Conservation (phyloP, 176 grass and related monocot species). For the Oryza punctata region DNA sequence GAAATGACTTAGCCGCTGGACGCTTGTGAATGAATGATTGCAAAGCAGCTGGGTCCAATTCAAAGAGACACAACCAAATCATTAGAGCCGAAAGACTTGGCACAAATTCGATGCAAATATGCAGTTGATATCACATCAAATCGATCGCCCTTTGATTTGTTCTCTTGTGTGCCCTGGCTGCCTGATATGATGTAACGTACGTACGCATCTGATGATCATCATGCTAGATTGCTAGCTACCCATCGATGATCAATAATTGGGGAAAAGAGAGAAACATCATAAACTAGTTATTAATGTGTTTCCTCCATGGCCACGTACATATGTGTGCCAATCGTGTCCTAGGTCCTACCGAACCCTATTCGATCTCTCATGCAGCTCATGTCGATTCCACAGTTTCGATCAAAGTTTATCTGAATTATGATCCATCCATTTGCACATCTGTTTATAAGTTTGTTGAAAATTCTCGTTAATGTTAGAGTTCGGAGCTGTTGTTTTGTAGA, state of each 20-base stretch:
- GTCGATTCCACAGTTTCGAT: not conserved
- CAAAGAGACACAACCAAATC: not conserved
- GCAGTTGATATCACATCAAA: constrained; percentile 43
- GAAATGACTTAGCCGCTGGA: constrained; percentile 2
- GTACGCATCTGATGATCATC: not conserved
- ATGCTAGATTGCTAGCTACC: not conserved
- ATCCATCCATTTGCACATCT: not conserved
- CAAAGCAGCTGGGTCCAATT: not conserved
- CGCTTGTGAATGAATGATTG: constrained; percentile 1
- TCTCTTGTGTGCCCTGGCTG: not conserved
- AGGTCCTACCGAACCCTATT: not conserved
- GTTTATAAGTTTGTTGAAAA: not conserved
- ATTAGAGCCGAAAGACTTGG: not conserved
- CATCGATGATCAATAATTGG: constrained; percentile 31
- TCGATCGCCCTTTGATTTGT: not conserved
- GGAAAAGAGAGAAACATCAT: not conserved
- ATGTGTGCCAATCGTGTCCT: not conserved
- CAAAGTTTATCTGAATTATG: not conserved
- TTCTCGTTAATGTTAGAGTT: too few species aligned
- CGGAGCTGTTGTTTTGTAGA: too few species aligned
- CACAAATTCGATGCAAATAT: constrained; percentile 3
- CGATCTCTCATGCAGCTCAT: not conserved
- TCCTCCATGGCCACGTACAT: not conserved
- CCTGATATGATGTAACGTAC: not conserved
- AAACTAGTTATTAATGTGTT: not conserved